Evolutionary conservation across 305 asterid species (phyloP), one percentile per base, ranked within the genome.

Genomic region (Petunia hybrid): DNA sequence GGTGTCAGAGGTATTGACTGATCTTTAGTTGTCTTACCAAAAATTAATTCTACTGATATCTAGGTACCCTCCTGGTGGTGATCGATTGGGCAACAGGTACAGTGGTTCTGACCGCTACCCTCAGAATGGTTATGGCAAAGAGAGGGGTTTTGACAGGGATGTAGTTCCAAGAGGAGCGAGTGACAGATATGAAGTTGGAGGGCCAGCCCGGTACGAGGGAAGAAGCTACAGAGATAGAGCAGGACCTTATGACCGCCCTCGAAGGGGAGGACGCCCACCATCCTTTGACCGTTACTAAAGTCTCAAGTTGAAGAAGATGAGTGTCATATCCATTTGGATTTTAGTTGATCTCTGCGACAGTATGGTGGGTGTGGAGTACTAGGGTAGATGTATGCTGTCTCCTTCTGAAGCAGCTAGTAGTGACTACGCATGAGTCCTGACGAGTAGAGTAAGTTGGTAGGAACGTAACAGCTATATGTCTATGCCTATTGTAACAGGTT

Each of bases 201-300:
- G 84, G 40, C 70, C 85, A 55, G 80, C 93, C 8, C 92, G 97
- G 35, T 92, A 90, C 0, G 98, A 95, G 55, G 98, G 97, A 83
- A 87, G 97, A 85, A 89, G 85, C 87, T 91, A 89, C 81, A 85
- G 98, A 80, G 98, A 94, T 42, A 87, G 97, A 89, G 89, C 97
- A n/a, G 97, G 90, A 42, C 98, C 99, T 9, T 95, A 94, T 70
- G 99, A 95, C 81, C 97, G 97, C 76, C 94, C 98, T 10, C 86
- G 97, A 82, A 89, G 98, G 88, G 96, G 92, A 65, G 97, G 91
- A 6, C 88, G 89, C 2, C 92, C 94, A 31, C 94, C 94, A 55
- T 89, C 97, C 42, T 79, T 95, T 61, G 97, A 90, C 59, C 97
- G 94, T 42, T 95, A 92, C 82, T 95, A 80, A 89, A 70, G 62